Base-by-base conservation (phyloP, 2,329 filamentous ascomycete genomes). In the Aplosporella prunicola region DNA sequence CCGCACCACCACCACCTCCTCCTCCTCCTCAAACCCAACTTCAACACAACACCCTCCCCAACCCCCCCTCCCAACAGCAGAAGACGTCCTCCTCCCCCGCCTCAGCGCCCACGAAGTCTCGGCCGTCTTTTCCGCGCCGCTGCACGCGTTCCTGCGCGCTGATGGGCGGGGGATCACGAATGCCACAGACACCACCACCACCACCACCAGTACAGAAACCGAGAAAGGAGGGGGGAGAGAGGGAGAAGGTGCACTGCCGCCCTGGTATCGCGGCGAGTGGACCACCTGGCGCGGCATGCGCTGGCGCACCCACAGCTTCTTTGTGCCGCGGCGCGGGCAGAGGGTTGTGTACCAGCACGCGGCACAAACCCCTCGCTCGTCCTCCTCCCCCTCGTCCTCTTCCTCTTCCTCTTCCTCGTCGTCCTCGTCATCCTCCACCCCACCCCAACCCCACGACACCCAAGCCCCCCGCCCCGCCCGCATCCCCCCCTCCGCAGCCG, bases 291-390 rank as follows among this genome's bases (percentile, higher is more conserved):
- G 91, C 57, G 75, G 81, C 45, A 67, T 68, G 35, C 72, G 72
- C n/a, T 96, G 88, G 89, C 61, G 72, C 26, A 79, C 93, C 69
- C 89, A 95, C 61, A 88, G 89, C 61, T 96, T 95, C 63, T 82
- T 84, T 63, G 87, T 95, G 17, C 88, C 85, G 2, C 75, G 88
- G 23, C 73, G 72, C 36, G 74, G 80, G 51, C 78, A 84, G 61
- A 72, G 64, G 16, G 80, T 88, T 14, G 71, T 75, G 8, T 78
- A n/a, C n/a, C n/a, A n/a, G n/a, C n/a, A n/a, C n/a, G n/a, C n/a
- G n/a, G n/a, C n/a, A n/a, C n/a, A n/a, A n/a, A n/a, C n/a, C n/a
- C n/a, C n/a, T n/a, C n/a, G n/a, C n/a, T n/a, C n/a, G n/a, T n/a
- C n/a, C n/a, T n/a, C n/a, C n/a, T n/a, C n/a, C n/a, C n/a, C n/a